These are phyloP conservation scores for Helotiales sp. DNA, from an alignment of 2,329 filamentous ascomycete species.

Conservation along the genomic window DNA sequence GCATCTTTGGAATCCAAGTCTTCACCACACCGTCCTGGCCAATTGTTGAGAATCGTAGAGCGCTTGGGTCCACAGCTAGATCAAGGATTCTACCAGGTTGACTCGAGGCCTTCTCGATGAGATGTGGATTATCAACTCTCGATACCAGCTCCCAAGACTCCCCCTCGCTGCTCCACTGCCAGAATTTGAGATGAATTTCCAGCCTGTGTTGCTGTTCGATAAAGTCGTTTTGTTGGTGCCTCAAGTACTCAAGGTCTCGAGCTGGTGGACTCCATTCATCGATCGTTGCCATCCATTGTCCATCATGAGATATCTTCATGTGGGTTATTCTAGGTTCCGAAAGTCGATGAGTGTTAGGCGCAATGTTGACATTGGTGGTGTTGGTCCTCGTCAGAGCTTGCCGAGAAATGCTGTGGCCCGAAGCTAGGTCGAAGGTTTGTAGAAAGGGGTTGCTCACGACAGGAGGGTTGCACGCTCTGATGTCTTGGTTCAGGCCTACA, in stretches of 20 bases:
- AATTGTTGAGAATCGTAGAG: conserved; percentile 77
- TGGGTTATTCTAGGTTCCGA: conserved; percentile 76
- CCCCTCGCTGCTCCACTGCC: conserved; percentile 63
- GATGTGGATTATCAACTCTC: conserved; percentile 81
- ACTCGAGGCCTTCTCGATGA: conserved; percentile 50
- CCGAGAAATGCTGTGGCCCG: conserved; percentile 74
- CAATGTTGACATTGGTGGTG: conserved; percentile 76
- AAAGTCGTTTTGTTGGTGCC: conserved; percentile 44
- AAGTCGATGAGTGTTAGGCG: conserved; percentile 69
- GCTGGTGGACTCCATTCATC: conserved; percentile 84
- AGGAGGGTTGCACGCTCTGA: conserved; percentile 51
- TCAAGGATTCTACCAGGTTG: conserved; percentile 64
- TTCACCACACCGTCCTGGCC: conserved; percentile 78
- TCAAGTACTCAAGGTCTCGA: conserved; percentile 63
- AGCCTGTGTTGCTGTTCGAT: conserved; percentile 52
- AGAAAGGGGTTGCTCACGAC: conserved; percentile 61
- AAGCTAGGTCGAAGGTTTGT: conserved; percentile 84
- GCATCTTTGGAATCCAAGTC: conserved; percentile 76
- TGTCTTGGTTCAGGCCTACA: conserved; percentile 62
- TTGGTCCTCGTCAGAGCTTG: conserved; percentile 90
- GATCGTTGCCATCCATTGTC: conserved; percentile 85
- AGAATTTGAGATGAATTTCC: conserved; percentile 89
- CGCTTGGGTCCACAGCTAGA: conserved; percentile 68
- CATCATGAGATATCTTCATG: conserved; percentile 75
- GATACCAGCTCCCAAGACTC: conserved; percentile 73